Evolutionary conservation across 2,329 filamentous ascomycete genomes (phyloP), one percentile per base, ranked within the genome.

Genomic region (Aureobasidium leucospermi): DNA sequence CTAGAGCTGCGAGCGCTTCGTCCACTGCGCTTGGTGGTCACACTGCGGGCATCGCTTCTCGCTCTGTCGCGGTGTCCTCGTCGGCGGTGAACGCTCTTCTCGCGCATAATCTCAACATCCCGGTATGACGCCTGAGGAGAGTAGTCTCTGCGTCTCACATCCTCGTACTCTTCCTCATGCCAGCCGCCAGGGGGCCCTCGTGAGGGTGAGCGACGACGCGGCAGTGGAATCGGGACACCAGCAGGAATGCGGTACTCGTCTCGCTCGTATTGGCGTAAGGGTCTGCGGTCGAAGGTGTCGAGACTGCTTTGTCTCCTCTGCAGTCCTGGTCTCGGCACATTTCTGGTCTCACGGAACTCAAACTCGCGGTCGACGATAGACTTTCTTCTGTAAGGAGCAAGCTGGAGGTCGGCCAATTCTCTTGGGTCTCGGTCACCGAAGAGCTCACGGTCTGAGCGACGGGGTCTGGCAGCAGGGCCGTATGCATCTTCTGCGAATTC

Each of bases 241-340:
- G 70, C 63, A 62, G 84, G 83, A n/a, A 82, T 78, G n/a, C 81
- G 79, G 65, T 85, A 85, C 62, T 88, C 84, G 55, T 85, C 82
- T 19, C 80, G 73, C 39, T 86, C 78, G 36, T 56, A 29, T 62
- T 80, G 80, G 46, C 81, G 79, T 34, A 80, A 66, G 1, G 89
- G 87, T 31, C 85, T 85, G 51, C 91, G 85, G 73, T 96, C 92
- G 69, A 90, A 96, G 0, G 89, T 96, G 71, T 96, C 92, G 41
- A 96, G 79, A 56, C 90, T 96, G 13, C 90, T 96, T 71, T 96
- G 91, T 45, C 92, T 84, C 60, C 92, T 84, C 53, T 94, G 69
- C 63, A 92, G 80, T 32, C 79, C 79, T 2, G 90, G 91, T 47
- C 88, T 81, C 36, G 81, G 79, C 47, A 77, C 76, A 45, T 78